A percentile compares a stretch with the other conserved stretches of the same genome.
Evolutionary conservation across 2,329 filamentous ascomycete species (phyloP).

Genomic region (Pseudopyrenochaeta lycopersici): DNA sequence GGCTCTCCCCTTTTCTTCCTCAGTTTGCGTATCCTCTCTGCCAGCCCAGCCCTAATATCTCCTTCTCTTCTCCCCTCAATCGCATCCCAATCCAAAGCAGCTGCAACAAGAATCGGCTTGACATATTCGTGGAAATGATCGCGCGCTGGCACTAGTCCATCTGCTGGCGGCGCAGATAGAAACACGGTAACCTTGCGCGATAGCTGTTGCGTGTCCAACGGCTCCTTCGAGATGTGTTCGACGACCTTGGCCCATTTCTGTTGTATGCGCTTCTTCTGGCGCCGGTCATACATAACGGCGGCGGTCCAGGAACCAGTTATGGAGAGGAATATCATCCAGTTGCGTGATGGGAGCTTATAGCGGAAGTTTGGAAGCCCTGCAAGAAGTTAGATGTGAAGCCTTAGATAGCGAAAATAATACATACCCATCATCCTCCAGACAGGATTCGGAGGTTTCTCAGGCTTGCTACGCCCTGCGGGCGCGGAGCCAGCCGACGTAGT

Average conservation of each 20-base stretch:
- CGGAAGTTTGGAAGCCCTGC: slow-evolving; percentile 83
- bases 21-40: slow-evolving; percentile 79
- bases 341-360: slow-evolving; percentile 87
- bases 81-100: slow-evolving; percentile 94
- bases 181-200: slow-evolving; percentile 87
- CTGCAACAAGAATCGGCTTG: slow-evolving; percentile 89
- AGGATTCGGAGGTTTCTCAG: slow-evolving; percentile 47
- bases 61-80: slow-evolving; percentile 91
- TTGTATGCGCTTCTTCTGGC: slow-evolving; percentile 85
- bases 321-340: slow-evolving; percentile 95
- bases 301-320: slow-evolving; percentile 79
- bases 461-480: slow-evolving; percentile 33
- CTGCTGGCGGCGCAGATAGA: slow-evolving; percentile 84
- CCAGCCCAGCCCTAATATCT: slow-evolving; percentile 87
- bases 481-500: slow-evolving; percentile 30
- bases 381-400: slow-evolving; percentile 14
- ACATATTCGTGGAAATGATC: slow-evolving; percentile 97
- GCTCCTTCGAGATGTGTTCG: slow-evolving; percentile 81
- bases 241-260: slow-evolving; percentile 88
- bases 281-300: slow-evolving; percentile 89
- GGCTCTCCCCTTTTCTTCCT: slow-evolving; percentile 69
- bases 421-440: slow-evolving; percentile 52
- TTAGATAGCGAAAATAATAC: slow-evolving; percentile 8
- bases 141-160: slow-evolving; percentile 83
- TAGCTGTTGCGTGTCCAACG: slow-evolving; percentile 75